phyloP scores from a whole-genome alignment of 352 stramenopile species.

The Phytophthora sp. region DNA sequence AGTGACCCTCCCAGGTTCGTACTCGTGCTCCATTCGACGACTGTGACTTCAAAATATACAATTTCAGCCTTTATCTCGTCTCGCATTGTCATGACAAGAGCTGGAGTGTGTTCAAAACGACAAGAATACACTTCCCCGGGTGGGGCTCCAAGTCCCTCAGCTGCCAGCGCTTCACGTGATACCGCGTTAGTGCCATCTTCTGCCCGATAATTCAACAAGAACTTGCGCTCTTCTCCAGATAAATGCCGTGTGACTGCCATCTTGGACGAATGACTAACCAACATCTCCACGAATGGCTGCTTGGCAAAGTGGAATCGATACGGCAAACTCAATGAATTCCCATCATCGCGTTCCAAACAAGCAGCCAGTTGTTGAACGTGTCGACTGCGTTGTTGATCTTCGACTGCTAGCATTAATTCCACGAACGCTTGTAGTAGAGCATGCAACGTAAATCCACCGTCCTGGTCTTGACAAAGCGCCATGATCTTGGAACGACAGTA shows the following conservation, averaged over 20 bases:
- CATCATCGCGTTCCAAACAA: conserved; percentile 56
- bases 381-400: conserved; percentile 68
- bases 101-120: conserved; percentile 81
- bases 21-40: conserved; percentile 63
- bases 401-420: conserved; percentile 84
- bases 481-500: conserved; percentile 90
- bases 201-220: conserved; percentile 67
- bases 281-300: conserved; percentile 70
- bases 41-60: conserved; percentile 83
- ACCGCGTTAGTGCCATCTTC: conserved; percentile 42
- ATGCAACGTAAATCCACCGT: conserved; percentile 77
- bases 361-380: conserved; percentile 58
- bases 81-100: conserved; percentile 74
- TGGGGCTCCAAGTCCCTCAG: conserved; percentile 24
- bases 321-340: conserved; percentile 59
- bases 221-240: conserved; percentile 79
- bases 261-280: conserved; percentile 84
- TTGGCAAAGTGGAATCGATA: conserved; percentile 81
- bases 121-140: conserved; percentile 60
- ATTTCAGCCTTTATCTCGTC: conserved; percentile 76
- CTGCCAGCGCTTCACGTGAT: conserved; percentile 23
- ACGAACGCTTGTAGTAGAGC: conserved; percentile 80
- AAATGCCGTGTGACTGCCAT: conserved; percentile 77
- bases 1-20: conserved; percentile 39
- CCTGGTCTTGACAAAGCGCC: conserved; percentile 80